phyloP scores from a whole-genome alignment of 805 yeast genomes.

The Dipodascus albidus region DNA sequence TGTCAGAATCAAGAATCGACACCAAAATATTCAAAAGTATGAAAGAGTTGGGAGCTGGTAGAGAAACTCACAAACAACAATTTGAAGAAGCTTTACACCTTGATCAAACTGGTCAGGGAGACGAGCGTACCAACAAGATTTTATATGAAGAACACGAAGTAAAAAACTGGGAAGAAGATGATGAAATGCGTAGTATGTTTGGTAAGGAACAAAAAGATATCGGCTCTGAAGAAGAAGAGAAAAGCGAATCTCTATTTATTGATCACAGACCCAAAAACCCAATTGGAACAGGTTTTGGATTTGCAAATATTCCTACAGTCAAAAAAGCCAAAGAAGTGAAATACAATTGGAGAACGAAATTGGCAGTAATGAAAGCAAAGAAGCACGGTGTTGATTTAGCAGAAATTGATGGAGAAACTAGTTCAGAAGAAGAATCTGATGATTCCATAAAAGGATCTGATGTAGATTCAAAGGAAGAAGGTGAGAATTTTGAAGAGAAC shows the following conservation, averaged over 20 bases:
- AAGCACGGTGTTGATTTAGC: slow-evolving; percentile 21
- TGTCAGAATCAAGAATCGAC: slow-evolving; percentile 55
- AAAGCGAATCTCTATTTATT: slow-evolving; percentile 37
- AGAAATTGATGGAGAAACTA: slow-evolving; percentile 20
- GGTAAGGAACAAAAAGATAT: slow-evolving; percentile 5
- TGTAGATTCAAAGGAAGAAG: slow-evolving; percentile 5
- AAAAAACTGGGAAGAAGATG: slow-evolving; percentile 44
- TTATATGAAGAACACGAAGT: slow-evolving; percentile 60
- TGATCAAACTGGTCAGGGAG: slow-evolving; percentile 62
- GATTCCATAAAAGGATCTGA: slow-evolving; percentile 8
- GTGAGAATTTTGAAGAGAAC: slow-evolving; percentile 6
- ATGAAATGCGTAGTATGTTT: slow-evolving; percentile 6
- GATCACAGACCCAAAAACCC: slow-evolving; percentile 57
- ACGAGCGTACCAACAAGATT: slow-evolving; percentile 47
- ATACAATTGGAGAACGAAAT: slow-evolving; percentile 63
- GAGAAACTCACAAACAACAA: slow-evolving; percentile 51
- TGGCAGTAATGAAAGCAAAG: slow-evolving; percentile 32
- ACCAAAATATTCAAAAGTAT: slow-evolving; percentile 59
- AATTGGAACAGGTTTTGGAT: slow-evolving; percentile 54
- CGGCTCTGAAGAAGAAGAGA: slow-evolving; percentile 14
- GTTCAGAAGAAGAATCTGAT: slow-evolving; percentile 18
- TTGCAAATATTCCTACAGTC: slow-evolving; percentile 16
- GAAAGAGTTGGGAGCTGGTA: slow-evolving; percentile 67
- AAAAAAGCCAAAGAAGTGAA: slow-evolving; percentile 19
- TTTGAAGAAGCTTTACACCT: slow-evolving; percentile 63